A percentile compares a stretch with the other conserved stretches of the same genome.
Evolutionary conservation across 225 moss, liverwort and hornwort genomes (phyloP).

Genomic region (Bryoerythrophyllum caledonicum): DNA sequence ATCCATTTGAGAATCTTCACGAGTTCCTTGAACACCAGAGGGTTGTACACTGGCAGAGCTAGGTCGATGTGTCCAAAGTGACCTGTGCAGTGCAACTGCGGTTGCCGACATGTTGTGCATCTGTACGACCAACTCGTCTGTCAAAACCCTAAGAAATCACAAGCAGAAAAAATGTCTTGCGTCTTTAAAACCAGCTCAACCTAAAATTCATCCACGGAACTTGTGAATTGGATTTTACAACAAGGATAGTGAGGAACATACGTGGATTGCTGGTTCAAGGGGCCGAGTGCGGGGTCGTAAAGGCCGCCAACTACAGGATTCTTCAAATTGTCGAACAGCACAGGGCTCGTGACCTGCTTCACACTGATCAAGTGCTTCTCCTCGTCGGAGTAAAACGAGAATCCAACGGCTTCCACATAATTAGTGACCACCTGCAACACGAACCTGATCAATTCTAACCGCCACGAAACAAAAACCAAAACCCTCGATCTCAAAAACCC

Average conservation of each 20-base stretch:
- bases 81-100: slow-evolving; percentile 78
- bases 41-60: slow-evolving; percentile 90
- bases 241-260: slow-evolving; percentile 22
- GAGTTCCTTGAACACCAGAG: slow-evolving; percentile 80
- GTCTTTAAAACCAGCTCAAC: slow-evolving; percentile 45
- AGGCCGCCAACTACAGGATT: slow-evolving; percentile 86
- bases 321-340: slow-evolving; percentile 84
- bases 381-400: slow-evolving; percentile 82
- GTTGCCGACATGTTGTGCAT: slow-evolving; percentile 79
- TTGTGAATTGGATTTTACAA: not conserved
- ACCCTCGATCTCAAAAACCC: not conserved
- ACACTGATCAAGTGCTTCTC: slow-evolving; percentile 93
- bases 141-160: not conserved
- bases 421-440: slow-evolving; percentile 72
- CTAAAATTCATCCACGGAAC: not conserved
- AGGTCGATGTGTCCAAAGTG: slow-evolving; percentile 95
- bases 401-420: slow-evolving; percentile 78
- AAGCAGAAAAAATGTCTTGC: slow-evolving; percentile 46
- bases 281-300: slow-evolving; percentile 86
- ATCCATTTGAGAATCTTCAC: slow-evolving; percentile 81
- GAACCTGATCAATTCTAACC: slow-evolving; percentile 14
- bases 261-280: slow-evolving; percentile 67
- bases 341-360: slow-evolving; percentile 79
- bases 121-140: slow-evolving; percentile 37
- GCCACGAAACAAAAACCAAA: not conserved